Evolutionary conservation across 1,284 basidiomycete species (phyloP).

Genomic region (Tilletiaria anomala): DNA sequence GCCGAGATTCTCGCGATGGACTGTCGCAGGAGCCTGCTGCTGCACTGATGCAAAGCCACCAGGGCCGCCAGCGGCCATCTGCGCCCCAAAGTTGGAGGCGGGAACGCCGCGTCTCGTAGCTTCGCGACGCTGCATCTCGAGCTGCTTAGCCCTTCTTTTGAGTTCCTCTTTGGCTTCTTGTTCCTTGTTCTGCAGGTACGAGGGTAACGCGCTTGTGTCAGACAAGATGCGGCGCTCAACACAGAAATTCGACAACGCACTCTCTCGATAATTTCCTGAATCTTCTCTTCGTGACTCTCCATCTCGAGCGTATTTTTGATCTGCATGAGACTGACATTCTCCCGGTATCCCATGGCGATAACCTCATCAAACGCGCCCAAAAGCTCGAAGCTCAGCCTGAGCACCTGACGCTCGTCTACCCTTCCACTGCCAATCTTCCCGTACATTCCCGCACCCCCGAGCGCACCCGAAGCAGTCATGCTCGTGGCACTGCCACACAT

Average conservation of each 20-base stretch:
- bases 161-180: conserved; percentile 98
- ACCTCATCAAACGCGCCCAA: conserved; percentile 86
- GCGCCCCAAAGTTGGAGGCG: not conserved
- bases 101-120: conserved; percentile 25
- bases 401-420: not conserved
- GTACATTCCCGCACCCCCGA: not conserved
- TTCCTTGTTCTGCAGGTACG: conserved; percentile 74
- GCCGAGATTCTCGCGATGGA: not conserved
- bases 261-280: conserved; percentile 94
- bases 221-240: not conserved
- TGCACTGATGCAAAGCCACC: not conserved
- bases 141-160: conserved; percentile 90
- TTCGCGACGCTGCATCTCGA: conserved; percentile 82
- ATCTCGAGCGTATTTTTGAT: conserved; percentile 87
- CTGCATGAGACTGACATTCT: conserved; percentile 80
- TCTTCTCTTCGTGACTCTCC: conserved; percentile 99
- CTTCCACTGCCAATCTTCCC: not conserved
- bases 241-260: conserved; percentile 44
- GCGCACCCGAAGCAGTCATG: not conserved
- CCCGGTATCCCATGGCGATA: conserved; percentile 81
- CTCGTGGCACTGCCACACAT: not conserved
- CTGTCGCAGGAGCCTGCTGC: not conserved
- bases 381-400: not conserved
- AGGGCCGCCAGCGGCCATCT: not conserved
- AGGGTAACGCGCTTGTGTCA: too few relatives aligned